Conservation (phyloP, 768 basidiomycete genomes). For the Mycena crocata region DNA sequence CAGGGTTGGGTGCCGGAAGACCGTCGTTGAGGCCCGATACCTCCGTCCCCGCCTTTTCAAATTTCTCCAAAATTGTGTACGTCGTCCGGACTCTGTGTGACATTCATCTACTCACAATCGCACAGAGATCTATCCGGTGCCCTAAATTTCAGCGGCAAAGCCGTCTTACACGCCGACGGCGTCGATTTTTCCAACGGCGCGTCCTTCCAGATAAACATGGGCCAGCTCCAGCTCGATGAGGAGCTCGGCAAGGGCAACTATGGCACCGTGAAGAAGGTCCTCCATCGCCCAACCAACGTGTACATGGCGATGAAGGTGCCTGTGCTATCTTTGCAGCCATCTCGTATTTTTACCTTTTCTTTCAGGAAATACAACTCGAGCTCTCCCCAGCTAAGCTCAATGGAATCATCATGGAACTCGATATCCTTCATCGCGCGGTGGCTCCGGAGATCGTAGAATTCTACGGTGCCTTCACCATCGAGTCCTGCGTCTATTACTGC, state of each 20-base stretch:
- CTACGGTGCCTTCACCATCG: slow-evolving; percentile 99
- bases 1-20: slow-evolving; percentile 78
- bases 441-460: slow-evolving; percentile 97
- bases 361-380: slow-evolving; percentile 96
- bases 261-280: slow-evolving; percentile 95
- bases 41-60: slow-evolving; percentile 84
- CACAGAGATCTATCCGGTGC: slow-evolving; percentile 94
- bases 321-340: slow-evolving; percentile 25
- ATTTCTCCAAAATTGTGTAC: slow-evolving; percentile 94
- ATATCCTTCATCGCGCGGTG: slow-evolving; percentile 94
- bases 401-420: slow-evolving; percentile 98
- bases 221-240: slow-evolving; percentile 88
- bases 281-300: slow-evolving; percentile 94
- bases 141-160: slow-evolving; percentile 93
- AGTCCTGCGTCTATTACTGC: slow-evolving; percentile 99
- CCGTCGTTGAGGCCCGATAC: slow-evolving; percentile 59
- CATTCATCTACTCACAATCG: slow-evolving; percentile 22
- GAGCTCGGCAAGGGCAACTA: slow-evolving; percentile 98
- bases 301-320: slow-evolving; percentile 98
- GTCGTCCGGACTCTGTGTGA: slow-evolving; percentile 43
- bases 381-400: slow-evolving; percentile 94
- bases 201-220: slow-evolving; percentile 95
- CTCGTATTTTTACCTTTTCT: slow-evolving; percentile 17
- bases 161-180: slow-evolving; percentile 90
- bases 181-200: slow-evolving; percentile 89